phyloP scores from a whole-genome alignment of 192 early-diverging fungal species.

The Rhizophagus sp. region DNA sequence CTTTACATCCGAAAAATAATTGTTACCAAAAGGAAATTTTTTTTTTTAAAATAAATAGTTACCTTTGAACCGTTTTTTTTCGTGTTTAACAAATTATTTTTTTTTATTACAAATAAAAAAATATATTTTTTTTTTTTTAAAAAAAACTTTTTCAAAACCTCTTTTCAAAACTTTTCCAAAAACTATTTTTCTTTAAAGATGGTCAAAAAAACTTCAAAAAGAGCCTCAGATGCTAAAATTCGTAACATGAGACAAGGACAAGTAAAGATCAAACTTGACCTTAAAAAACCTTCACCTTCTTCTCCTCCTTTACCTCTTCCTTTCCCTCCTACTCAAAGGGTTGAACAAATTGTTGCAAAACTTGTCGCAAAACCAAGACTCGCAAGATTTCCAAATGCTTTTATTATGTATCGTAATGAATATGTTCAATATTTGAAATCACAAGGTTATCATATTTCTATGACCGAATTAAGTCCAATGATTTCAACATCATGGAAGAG shows the following conservation, averaged over 20 bases:
- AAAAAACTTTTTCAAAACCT: no score
- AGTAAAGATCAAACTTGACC: background rate
- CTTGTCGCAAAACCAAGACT: background rate
- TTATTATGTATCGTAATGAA: constrained; percentile 24
- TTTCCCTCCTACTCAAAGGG: background rate
- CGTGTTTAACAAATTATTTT: no score
- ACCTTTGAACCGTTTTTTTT: no score
- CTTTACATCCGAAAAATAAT: no score
- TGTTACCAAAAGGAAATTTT: no score
- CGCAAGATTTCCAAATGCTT: constrained; percentile 21
- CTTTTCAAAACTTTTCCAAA: no score
- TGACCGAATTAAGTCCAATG: constrained; percentile 17
- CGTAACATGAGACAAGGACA: background rate
- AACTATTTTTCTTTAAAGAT: background rate
- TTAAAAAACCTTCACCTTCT: background rate
- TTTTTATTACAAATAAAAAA: no score
- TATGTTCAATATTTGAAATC: constrained; percentile 10
- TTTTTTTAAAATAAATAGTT: no score
- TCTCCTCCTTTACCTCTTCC: constrained; percentile 3
- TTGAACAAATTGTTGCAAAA: background rate
- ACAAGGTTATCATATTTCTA: constrained; percentile 5
- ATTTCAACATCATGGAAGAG: constrained; percentile 21
- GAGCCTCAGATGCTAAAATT: background rate
- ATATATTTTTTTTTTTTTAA: no score
- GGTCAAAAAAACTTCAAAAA: background rate